Base-by-base conservation (phyloP, 2,329 filamentous ascomycete species). In the Exophiala xenobiotica region DNA sequence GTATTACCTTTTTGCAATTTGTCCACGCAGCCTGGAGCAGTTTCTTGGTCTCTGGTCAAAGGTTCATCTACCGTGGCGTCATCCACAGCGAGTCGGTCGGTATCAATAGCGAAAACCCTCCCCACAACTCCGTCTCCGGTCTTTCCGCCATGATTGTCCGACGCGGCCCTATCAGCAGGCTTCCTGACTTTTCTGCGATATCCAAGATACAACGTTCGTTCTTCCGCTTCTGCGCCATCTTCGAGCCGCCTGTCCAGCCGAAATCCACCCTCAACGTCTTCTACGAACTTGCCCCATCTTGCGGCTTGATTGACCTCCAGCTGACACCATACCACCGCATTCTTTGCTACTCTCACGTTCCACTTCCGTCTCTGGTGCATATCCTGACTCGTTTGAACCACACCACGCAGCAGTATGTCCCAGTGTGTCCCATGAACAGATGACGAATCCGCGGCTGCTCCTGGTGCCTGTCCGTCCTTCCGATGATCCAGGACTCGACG, bases 341-440 rank as follows among this genome's bases (percentile, higher is more conserved):
- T 45, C 20, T 46, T 51, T 22, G 33, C 16, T 4, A 44, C 46
- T 38, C 40, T 31, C 12, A 26, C 27, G 11, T 29, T 54, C 33
- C 51, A 53, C 24, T 51, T 43, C 3, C 54, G 51, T 26, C 14
- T 29, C 11, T 29, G 9, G 14, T 43, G 50, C 54, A 51, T 57
- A 6, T 31, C 8, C 26, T 29, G 35, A 22, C 43, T 48, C 29
- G 39, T n/a, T 7, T 7, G 18, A 39, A 11, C 41, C 38, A 53
- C 39, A 12, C 49, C 24, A 14, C 20, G 12, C 20, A 57, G 40
- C 27, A 57, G 29, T 22, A 38, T 14, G 12, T 57, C 51, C 54
- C 54, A 54, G 26, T 19, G 24, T 5, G 33, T n/a, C n/a, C n/a
- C n/a, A n/a, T n/a, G n/a, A n/a, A n/a, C n/a, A n/a, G n/a, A n/a